These are phyloP conservation scores for Termitomyces sp. DNA, from an alignment of 1,284 basidiomycete species.

Conservation along the genomic window DNA sequence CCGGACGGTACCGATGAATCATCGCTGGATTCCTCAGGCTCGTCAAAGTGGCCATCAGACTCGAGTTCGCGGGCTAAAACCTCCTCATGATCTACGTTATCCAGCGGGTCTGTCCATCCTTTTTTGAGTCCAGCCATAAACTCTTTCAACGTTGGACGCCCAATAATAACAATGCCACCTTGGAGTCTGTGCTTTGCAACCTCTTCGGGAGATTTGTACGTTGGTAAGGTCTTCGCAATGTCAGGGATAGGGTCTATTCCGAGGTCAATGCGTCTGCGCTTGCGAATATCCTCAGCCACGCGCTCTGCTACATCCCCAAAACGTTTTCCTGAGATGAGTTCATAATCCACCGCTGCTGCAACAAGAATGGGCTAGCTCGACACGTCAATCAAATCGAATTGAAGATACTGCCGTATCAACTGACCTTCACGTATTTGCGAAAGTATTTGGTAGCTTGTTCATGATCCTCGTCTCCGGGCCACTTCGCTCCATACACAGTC, in stretches of 20 bases:
- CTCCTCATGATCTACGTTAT: slow-evolving; percentile 73
- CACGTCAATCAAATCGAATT: slow-evolving; percentile 9
- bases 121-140: slow-evolving; percentile 82
- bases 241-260: slow-evolving; percentile 55
- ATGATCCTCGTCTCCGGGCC: slow-evolving; percentile 93
- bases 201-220: slow-evolving; percentile 52
- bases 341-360: slow-evolving; percentile 91
- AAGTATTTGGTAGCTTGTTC: slow-evolving; percentile 85
- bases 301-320: slow-evolving; percentile 80
- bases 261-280: slow-evolving; percentile 54
- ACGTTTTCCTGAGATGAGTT: slow-evolving; percentile 75
- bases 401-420: slow-evolving; percentile 21
- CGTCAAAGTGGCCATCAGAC: slow-evolving; percentile 77
- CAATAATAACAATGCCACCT: slow-evolving; percentile 85
- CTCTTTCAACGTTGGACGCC: slow-evolving; percentile 91
- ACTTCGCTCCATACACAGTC: slow-evolving; percentile 82
- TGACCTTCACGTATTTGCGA: slow-evolving; percentile 94
- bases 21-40: slow-evolving; percentile 36
- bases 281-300: slow-evolving; percentile 69
- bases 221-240: slow-evolving; percentile 48
- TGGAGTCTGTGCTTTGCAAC: slow-evolving; percentile 62
- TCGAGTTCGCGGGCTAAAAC: slow-evolving; percentile 64
- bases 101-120: slow-evolving; percentile 80
- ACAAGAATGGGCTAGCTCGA: slow-evolving; percentile 79
- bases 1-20: slow-evolving; percentile 28